Conservation (phyloP, 2,329 filamentous ascomycete genomes). For the Fusarium cyanostomum region DNA sequence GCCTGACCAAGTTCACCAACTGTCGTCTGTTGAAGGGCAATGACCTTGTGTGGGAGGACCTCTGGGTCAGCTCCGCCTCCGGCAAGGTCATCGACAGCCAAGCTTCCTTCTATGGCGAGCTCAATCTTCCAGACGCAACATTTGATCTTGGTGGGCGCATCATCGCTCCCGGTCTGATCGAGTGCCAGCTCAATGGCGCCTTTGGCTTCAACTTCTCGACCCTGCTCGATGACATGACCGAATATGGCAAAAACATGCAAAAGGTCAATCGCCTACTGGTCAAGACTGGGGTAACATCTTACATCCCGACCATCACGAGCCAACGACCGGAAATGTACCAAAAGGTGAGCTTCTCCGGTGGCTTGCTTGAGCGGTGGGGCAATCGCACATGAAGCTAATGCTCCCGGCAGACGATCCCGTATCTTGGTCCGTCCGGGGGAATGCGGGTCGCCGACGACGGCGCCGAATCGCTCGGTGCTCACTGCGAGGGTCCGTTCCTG, state of each 20-base stretch:
- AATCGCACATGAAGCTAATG: constrained; percentile 36
- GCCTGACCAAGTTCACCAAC: constrained; percentile 89
- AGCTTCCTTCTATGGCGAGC: constrained; percentile 72
- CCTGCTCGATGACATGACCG: constrained; percentile 71
- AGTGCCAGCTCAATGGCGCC: constrained; percentile 90
- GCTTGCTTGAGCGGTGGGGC: constrained; percentile 24
- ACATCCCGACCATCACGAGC: constrained; percentile 86
- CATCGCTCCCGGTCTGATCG: constrained; percentile 85
- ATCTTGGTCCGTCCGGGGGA: constrained; percentile 76
- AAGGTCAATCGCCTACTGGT: constrained; percentile 77
- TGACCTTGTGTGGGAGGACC: constrained; percentile 75
- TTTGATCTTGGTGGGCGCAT: constrained; percentile 86
- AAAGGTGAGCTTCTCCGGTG: constrained; percentile 58
- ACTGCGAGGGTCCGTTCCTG: constrained; percentile 91
- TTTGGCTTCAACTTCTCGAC: constrained; percentile 94
- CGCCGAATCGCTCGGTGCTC: constrained; percentile 87
- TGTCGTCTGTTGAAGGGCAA: constrained; percentile 79
- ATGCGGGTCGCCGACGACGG: constrained; percentile 71
- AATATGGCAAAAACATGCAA: constrained; percentile 77
- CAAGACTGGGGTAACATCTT: constrained; percentile 85
- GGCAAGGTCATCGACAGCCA: constrained; percentile 84
- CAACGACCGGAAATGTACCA: constrained; percentile 85
- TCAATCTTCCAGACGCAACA: constrained; percentile 74
- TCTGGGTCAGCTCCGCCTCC: constrained; percentile 86
- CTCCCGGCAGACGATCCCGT: constrained; percentile 69